phyloP scores from a whole-genome alignment of 2,329 filamentous ascomycete species.

The Trichoderma semiorbis region DNA sequence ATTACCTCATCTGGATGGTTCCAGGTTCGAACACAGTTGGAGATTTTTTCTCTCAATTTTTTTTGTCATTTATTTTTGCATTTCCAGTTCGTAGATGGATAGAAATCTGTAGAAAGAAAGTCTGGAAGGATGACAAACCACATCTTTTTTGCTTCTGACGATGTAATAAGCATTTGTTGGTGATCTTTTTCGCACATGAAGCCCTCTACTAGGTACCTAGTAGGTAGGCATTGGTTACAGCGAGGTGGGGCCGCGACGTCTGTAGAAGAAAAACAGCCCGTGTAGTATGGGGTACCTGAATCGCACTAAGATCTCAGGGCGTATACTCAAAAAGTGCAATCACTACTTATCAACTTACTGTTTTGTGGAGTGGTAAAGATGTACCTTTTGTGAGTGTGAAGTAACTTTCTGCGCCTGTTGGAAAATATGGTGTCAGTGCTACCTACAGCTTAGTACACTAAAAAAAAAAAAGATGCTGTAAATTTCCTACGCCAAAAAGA shows the following conservation, averaged over 20 bases:
- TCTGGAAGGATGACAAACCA: neutral
- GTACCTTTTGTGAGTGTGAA: neutral
- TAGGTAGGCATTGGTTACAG: neutral
- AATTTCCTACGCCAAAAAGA: neutral
- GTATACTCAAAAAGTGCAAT: neutral
- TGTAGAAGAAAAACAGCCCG: neutral
- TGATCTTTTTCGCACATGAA: neutral
- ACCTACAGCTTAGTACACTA: neutral
- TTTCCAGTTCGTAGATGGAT: neutral
- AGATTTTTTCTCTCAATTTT: conserved; percentile 16
- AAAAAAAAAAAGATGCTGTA: neutral
- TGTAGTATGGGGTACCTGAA: neutral
- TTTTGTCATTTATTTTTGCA: neutral
- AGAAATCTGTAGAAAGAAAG: neutral
- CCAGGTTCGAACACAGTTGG: conserved; percentile 38
- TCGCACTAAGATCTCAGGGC: neutral
- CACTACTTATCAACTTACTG: neutral
- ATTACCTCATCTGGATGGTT: conserved; percentile 37
- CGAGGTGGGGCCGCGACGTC: neutral
- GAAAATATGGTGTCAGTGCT: neutral
- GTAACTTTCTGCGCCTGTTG: neutral
- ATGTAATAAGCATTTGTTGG: neutral
- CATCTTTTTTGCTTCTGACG: neutral
- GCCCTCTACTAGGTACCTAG: too few species aligned
- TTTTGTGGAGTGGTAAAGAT: neutral